A percentile compares a stretch with the other conserved stretches of the same genome.
Conservation (phyloP, 2,329 filamentous ascomycete species). For the Fusarium neocosmosporiellum region DNA sequence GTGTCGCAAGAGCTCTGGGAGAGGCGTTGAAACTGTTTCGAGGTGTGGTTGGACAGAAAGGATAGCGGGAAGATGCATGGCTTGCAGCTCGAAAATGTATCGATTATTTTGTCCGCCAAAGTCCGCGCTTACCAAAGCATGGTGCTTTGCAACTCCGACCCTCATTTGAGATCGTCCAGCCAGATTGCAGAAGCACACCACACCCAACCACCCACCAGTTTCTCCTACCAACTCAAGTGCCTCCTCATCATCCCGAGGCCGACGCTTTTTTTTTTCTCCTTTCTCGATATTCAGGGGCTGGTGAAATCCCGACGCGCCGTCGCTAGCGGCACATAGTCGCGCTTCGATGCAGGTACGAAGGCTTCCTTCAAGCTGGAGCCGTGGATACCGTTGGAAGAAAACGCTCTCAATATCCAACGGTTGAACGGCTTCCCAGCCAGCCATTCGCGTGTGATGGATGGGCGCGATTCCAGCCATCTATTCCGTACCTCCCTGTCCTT, state of each 20-base stretch:
- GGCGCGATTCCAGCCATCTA: neutral
- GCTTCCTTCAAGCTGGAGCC: neutral
- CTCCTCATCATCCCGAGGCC: slow-evolving; percentile 18
- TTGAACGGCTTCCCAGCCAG: slow-evolving; percentile 2
- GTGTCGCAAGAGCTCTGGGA: slow-evolving; percentile 3
- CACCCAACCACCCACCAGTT: slow-evolving; percentile 22
- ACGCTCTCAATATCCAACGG: neutral
- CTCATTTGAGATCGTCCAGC: slow-evolving; percentile 20
- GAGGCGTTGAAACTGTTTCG: slow-evolving; percentile 7
- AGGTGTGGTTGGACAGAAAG: neutral
- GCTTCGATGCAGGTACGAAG: slow-evolving; percentile 16
- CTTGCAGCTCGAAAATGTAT: neutral
- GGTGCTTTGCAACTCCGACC: slow-evolving; percentile 7
- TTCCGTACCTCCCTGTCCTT: slow-evolving; percentile 7
- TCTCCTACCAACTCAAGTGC: slow-evolving; percentile 16
- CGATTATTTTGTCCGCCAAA: slow-evolving; percentile 18
- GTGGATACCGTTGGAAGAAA: slow-evolving; percentile 2
- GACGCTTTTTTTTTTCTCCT: slow-evolving; percentile 20
- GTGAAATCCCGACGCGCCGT: slow-evolving; percentile 12
- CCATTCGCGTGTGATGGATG: neutral
- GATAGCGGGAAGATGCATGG: neutral
- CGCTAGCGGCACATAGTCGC: slow-evolving; percentile 20
- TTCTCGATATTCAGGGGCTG: slow-evolving; percentile 26
- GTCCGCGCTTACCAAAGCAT: neutral
- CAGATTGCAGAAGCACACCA: slow-evolving; percentile 16